phyloP scores from a whole-genome alignment of 495 filamentous ascomycete species.

The Xylaria castorea region DNA sequence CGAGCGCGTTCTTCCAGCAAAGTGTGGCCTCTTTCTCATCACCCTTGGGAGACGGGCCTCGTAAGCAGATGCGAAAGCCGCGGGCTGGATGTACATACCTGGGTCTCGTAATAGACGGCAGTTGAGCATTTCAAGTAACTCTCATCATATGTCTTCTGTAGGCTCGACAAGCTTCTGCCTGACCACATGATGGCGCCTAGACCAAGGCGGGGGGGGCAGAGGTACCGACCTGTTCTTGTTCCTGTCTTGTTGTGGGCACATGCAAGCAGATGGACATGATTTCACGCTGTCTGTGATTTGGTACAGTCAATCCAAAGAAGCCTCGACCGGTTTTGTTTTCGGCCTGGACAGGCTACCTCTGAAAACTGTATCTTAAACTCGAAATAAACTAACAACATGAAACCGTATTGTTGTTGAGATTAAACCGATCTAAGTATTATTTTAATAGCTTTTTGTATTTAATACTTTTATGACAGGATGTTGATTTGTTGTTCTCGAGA shows the following conservation, averaged over 20 bases:
- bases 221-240: background rate
- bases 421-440: no score
- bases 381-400: background rate
- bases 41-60: constrained; percentile 61
- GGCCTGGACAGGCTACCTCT: background rate
- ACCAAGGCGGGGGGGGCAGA: background rate
- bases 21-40: constrained; percentile 91
- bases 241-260: background rate
- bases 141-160: constrained; percentile 98
- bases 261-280: constrained; percentile 1
- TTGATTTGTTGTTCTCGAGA: background rate
- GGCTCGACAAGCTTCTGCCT: constrained; percentile 74
- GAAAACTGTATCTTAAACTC: background rate
- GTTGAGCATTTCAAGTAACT: constrained; percentile 93
- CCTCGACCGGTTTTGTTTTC: background rate
- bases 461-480: background rate
- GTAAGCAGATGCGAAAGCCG: constrained; percentile 10
- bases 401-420: no score
- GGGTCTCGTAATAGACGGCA: constrained; percentile 91
- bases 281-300: background rate
- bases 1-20: constrained; percentile 89
- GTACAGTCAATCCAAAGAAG: no score
- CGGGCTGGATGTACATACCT: constrained; percentile 58
- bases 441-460: no score
- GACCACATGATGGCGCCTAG: constrained; percentile 69